Conservation (phyloP, 1,139 yeast species). For the Lodderomyces parapsilosis region DNA sequence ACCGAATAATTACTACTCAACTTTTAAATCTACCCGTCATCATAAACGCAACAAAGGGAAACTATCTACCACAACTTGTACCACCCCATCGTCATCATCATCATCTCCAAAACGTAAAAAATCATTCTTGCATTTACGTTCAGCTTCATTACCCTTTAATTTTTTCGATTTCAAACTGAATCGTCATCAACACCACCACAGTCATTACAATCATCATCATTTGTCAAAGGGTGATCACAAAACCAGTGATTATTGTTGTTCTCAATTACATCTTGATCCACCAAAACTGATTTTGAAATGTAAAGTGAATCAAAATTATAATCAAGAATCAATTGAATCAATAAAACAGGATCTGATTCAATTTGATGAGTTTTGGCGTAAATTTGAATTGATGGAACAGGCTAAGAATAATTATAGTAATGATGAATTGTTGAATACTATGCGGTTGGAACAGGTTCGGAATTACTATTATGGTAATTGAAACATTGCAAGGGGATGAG, state of each 20-base stretch:
- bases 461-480: constrained; percentile 17
- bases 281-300: constrained; percentile 23
- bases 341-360: constrained; percentile 18
- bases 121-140: constrained; percentile 7
- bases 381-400: constrained; percentile 22
- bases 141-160: constrained; percentile 1
- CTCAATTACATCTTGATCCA: not conserved
- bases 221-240: too few relatives aligned
- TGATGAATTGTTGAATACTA: constrained; percentile 16
- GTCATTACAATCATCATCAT: too few relatives aligned
- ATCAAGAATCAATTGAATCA: constrained; percentile 18
- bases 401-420: constrained; percentile 18
- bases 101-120: constrained; percentile 5
- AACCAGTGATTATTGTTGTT: too few relatives aligned
- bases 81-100: not conserved
- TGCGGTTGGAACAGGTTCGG: constrained; percentile 19
- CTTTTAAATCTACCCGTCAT: not conserved
- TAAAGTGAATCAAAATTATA: constrained; percentile 21
- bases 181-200: not conserved
- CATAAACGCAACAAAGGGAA: not conserved
- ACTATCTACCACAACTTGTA: not conserved
- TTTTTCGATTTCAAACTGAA: not conserved
- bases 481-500: too few relatives aligned
- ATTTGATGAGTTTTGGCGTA: constrained; percentile 19
- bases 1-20: not conserved